Evolutionary conservation across 306 rosid genomes (phyloP).

Genomic region (Cicer pinnatifidum): DNA sequence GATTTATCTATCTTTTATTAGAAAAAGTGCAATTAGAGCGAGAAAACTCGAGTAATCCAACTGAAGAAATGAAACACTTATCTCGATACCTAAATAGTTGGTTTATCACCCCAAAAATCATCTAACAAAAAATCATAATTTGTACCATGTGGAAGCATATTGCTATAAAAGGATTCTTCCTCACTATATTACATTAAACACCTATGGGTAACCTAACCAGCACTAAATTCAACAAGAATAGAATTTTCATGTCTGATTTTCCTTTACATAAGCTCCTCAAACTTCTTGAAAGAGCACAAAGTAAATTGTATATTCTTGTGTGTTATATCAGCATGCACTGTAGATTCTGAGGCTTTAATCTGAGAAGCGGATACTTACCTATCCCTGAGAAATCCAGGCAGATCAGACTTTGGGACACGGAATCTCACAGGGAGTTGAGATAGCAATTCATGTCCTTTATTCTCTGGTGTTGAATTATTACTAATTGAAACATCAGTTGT

Average conservation of each 20-base stretch:
- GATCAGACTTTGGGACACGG: constrained; percentile 46
- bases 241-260: constrained; percentile 32
- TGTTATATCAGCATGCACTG: constrained; percentile 36
- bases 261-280: constrained; percentile 36
- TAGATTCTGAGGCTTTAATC: constrained; percentile 48
- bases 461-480: constrained; percentile 43
- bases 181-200: constrained; percentile 34
- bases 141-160: constrained; percentile 34
- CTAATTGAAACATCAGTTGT: constrained; percentile 45
- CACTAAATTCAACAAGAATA: constrained; percentile 30
- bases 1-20: constrained; percentile 39
- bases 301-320: constrained; percentile 25
- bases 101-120: constrained; percentile 42
- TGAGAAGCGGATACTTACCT: constrained; percentile 45
- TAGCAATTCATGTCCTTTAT: constrained; percentile 47
- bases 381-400: constrained; percentile 49
- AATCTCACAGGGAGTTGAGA: constrained; percentile 56
- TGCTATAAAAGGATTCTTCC: constrained; percentile 39
- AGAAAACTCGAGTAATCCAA: constrained; percentile 35
- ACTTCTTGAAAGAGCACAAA: constrained; percentile 40
- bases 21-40: constrained; percentile 28
- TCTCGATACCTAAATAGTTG: constrained; percentile 39
- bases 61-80: constrained; percentile 31
- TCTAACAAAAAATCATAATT: constrained; percentile 40
- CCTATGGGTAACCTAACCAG: constrained; percentile 44